These are phyloP conservation scores for Comarum palustre DNA, from an alignment of 306 rosid species.

Conservation along the genomic window DNA sequence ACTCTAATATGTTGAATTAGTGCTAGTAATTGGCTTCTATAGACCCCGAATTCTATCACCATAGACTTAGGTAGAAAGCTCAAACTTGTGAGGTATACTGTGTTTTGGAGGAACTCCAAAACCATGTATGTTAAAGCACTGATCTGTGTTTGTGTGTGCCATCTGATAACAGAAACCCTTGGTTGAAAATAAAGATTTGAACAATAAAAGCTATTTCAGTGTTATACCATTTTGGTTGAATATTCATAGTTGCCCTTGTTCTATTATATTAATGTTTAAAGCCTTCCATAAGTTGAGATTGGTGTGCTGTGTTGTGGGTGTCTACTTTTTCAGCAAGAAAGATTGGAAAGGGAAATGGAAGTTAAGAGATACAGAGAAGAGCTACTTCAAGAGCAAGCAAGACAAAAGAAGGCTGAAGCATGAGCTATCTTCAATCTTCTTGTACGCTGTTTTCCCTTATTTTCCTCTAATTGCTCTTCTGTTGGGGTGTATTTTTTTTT, in stretches of 20 bases:
- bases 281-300: background rate
- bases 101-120: background rate
- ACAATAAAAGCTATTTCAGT: background rate
- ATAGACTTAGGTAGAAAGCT: background rate
- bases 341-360: slow-evolving; percentile 79
- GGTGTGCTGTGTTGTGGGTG: background rate
- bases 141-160: background rate
- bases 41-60: background rate
- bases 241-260: background rate
- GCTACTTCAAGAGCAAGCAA: slow-evolving; percentile 57
- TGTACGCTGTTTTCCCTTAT: slow-evolving; percentile 17
- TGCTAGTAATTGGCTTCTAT: background rate
- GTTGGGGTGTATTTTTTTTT: background rate
- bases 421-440: slow-evolving; percentile 32
- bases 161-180: background rate
- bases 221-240: background rate
- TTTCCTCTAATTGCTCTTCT: slow-evolving; percentile 28
- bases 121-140: background rate
- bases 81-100: background rate
- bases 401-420: slow-evolving; percentile 48
- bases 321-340: slow-evolving; percentile 55
- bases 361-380: slow-evolving; percentile 78
- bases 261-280: background rate
- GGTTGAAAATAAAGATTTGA: background rate
- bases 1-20: too few species aligned